Conservation (phyloP, 2,329 filamentous ascomycete genomes). For the Botryotinia globosa region DNA sequence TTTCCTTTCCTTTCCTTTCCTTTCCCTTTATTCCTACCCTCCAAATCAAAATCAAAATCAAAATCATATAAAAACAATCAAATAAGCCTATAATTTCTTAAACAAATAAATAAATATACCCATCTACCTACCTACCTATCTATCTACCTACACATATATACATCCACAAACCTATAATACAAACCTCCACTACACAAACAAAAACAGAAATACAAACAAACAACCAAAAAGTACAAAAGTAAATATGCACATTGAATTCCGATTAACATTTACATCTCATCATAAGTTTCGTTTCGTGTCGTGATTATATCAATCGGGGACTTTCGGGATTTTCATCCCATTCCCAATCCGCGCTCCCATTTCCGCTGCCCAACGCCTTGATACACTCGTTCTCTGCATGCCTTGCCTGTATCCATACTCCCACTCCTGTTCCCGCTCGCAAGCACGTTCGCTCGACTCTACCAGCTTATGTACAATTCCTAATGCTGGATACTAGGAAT, state of each 20-base stretch:
- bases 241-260: background rate
- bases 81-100: rapidly evolving
- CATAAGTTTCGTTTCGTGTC: conserved; percentile 9
- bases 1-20: too few species aligned
- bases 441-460: background rate
- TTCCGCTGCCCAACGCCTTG: background rate
- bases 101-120: background rate
- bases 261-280: conserved; percentile 11
- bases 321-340: background rate
- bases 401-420: background rate
- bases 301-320: background rate
- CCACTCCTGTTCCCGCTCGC: background rate
- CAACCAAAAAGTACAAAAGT: background rate
- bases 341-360: background rate
- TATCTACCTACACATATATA: too few species aligned
- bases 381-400: background rate
- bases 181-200: too few species aligned
- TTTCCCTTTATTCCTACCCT: too few species aligned
- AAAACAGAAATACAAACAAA: background rate
- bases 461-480: conserved; percentile 18
- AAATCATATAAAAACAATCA: too few species aligned
- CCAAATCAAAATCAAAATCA: too few species aligned
- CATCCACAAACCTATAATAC: too few species aligned
- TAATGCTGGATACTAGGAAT: background rate
- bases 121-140: too few species aligned